A percentile compares a stretch with the other conserved stretches of the same genome.
These are phyloP conservation scores for Chrysosporium keratinophilum DNA, from an alignment of 2,329 filamentous ascomycete genomes.

Conservation along the genomic window DNA sequence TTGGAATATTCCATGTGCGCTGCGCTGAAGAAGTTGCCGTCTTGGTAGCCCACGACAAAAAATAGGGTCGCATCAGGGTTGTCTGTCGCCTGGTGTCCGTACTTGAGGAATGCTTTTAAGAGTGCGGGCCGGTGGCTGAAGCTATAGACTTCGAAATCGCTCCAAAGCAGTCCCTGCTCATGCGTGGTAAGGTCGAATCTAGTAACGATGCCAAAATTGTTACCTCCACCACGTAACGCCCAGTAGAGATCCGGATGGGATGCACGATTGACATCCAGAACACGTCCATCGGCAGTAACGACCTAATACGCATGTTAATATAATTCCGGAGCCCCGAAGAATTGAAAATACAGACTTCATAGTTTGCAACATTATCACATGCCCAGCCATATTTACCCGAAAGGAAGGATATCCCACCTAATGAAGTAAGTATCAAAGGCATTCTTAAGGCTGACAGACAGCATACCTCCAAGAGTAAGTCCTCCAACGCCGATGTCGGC, in stretches of 20 bases:
- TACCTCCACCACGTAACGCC: conserved; percentile 38
- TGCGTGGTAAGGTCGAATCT: conserved; percentile 32
- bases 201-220: conserved; percentile 34
- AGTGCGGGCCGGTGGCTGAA: conserved; percentile 24
- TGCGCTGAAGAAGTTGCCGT: conserved; percentile 23
- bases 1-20: conserved; percentile 32
- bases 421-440: conserved; percentile 10
- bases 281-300: conserved; percentile 33
- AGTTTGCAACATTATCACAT: conserved; percentile 29
- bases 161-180: conserved; percentile 28
- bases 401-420: conserved; percentile 28
- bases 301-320: conserved; percentile 20
- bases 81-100: conserved; percentile 23
- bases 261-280: conserved; percentile 27
- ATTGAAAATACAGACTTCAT: conserved; percentile 20
- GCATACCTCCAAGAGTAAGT: conserved; percentile 26
- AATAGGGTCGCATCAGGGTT: conserved; percentile 31
- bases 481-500: conserved; percentile 22
- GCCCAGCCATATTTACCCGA: conserved; percentile 26
- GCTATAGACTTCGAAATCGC: conserved; percentile 26
- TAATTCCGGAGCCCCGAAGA: not conserved
- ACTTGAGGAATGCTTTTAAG: conserved; percentile 27
- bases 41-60: conserved; percentile 24
- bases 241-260: conserved; percentile 41
- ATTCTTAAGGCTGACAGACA: conserved; percentile 8